phyloP scores from a whole-genome alignment of 371 early-diverging fungal genomes.

The Syncephalastrum contaminatum region DNA sequence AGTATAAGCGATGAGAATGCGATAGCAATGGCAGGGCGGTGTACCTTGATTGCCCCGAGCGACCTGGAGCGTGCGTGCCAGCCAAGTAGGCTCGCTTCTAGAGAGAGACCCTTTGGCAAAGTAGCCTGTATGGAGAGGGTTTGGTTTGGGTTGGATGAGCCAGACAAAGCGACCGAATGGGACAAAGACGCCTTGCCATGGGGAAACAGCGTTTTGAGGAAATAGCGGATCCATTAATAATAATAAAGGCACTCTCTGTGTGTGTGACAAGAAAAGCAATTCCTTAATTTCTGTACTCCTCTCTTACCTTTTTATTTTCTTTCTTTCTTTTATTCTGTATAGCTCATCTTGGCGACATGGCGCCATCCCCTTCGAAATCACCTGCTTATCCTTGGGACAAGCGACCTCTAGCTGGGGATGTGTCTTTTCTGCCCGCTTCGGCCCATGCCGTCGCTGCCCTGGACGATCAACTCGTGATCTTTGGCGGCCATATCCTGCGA shows the following conservation, averaged over 20 bases:
- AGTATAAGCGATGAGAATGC: neutral
- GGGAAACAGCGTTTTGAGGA: too few relatives aligned
- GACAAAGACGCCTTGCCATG: slow-evolving; percentile 20
- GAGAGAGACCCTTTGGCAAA: slow-evolving; percentile 89
- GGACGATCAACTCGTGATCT: slow-evolving; percentile 46
- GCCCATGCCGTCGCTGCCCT: slow-evolving; percentile 58
- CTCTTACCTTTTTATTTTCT: neutral
- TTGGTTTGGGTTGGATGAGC: slow-evolving; percentile 31
- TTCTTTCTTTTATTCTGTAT: neutral
- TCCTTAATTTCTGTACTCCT: neutral
- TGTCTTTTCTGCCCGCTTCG: slow-evolving; percentile 45
- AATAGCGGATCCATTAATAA: too few relatives aligned
- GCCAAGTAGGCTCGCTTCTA: slow-evolving; percentile 80
- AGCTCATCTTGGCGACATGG: too few relatives aligned
- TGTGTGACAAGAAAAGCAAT: neutral
- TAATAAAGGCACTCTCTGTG: neutral
- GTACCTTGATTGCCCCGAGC: slow-evolving; percentile 1
- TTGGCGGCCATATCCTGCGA: slow-evolving; percentile 57
- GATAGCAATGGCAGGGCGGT: neutral
- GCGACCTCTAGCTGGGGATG: slow-evolving; percentile 33
- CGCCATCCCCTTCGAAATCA: neutral
- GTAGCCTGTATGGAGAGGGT: slow-evolving; percentile 64
- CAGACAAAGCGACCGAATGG: slow-evolving; percentile 45
- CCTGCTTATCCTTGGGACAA: slow-evolving; percentile 46
- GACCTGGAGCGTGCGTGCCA: slow-evolving; percentile 14